phyloP scores from a whole-genome alignment of 2,329 filamentous ascomycete species.

The Seiridium cupressi region DNA sequence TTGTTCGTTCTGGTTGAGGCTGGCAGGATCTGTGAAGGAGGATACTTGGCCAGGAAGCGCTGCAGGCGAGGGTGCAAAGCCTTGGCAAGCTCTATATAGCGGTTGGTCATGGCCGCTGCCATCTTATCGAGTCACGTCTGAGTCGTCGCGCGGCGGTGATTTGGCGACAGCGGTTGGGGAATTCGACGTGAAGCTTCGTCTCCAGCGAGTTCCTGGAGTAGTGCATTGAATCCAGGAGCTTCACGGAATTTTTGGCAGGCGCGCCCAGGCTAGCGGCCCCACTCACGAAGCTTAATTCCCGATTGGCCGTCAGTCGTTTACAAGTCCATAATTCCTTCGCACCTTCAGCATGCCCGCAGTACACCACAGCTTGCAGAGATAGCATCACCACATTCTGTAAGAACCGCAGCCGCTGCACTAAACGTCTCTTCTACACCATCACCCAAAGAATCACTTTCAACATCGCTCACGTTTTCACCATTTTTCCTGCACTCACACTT shows the following conservation, averaged over 20 bases:
- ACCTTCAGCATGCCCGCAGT: too few species aligned
- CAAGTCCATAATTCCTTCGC: too few species aligned
- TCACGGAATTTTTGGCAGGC: not conserved
- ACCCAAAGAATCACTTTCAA: too few species aligned
- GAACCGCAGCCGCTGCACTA: too few species aligned
- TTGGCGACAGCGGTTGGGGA: not conserved
- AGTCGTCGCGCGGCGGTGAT: not conserved
- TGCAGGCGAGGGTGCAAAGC: constrained; percentile 74
- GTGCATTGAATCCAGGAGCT: not conserved
- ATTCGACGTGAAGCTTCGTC: not conserved
- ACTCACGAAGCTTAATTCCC: not conserved
- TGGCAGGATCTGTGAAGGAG: constrained; percentile 63
- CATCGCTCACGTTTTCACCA: too few species aligned
- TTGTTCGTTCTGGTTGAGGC: constrained; percentile 28
- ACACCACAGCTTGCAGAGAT: too few species aligned
- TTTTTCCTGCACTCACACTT: too few species aligned
- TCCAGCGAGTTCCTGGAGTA: too few species aligned
- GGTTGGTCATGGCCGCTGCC: constrained; percentile 19
- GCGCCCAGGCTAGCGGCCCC: not conserved
- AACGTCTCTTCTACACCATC: too few species aligned
- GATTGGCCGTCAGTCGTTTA: not conserved
- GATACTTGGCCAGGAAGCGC: constrained; percentile 87
- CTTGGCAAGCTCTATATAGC: constrained; percentile 60
- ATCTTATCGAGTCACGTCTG: not conserved
- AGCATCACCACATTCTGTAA: too few species aligned